These are phyloP conservation scores for Phytopythium helicoides DNA, from an alignment of 352 stramenopile genomes.

Conservation along the genomic window DNA sequence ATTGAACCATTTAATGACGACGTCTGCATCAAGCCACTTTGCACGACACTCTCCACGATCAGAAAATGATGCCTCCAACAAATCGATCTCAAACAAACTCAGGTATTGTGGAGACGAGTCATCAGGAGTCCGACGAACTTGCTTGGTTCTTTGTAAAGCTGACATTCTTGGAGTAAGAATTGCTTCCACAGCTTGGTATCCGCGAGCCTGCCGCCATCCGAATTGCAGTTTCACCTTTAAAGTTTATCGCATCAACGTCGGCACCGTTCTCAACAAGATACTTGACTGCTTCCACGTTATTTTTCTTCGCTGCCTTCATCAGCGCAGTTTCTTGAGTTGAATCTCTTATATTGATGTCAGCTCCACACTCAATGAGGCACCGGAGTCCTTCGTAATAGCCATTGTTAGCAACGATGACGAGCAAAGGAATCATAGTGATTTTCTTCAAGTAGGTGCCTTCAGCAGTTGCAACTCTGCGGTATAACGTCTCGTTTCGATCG, in stretches of 20 bases:
- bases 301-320: background rate
- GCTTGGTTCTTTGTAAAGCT: no score
- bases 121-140: background rate
- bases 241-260: no score
- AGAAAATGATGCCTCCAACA: background rate
- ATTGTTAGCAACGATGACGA: no score
- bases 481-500: no score
- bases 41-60: background rate
- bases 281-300: background rate
- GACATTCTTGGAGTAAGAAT: no score
- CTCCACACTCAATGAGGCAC: background rate
- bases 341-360: background rate
- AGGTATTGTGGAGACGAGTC: background rate
- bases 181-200: background rate
- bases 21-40: conserved; percentile 15
- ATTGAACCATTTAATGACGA: conserved; percentile 9
- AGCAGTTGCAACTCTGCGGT: background rate
- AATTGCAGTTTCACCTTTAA: no score
- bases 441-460: background rate
- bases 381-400: background rate
- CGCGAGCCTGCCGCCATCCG: no score
- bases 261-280: no score
- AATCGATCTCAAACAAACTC: background rate
- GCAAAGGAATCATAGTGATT: no score
- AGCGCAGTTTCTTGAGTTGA: background rate